Conservation (phyloP, 148 eudicot genomes). For the Rhododendron mucronatum region DNA sequence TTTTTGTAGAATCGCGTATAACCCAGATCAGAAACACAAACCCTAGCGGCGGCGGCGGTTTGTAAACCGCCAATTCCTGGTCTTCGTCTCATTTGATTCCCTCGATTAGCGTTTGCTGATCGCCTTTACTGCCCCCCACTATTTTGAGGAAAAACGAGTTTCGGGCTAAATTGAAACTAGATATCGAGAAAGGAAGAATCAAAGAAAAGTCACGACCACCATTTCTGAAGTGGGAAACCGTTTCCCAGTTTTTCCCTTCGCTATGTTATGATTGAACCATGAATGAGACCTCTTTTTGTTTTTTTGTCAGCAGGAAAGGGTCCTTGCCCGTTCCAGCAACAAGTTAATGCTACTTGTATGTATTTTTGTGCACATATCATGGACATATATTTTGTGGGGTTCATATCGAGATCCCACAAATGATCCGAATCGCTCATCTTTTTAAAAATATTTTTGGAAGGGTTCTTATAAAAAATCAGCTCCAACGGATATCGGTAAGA, state of each 20-base stretch:
- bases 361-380: no score
- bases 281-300: not conserved
- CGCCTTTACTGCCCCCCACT: not conserved
- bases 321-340: no score
- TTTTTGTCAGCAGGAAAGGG: not conserved
- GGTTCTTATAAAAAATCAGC: no score
- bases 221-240: not conserved
- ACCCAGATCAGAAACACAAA: conserved; percentile 16
- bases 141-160: not conserved
- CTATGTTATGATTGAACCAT: not conserved
- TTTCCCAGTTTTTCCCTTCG: not conserved
- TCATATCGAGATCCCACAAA: no score
- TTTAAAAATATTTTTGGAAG: no score
- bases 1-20: not conserved
- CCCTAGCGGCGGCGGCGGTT: conserved; percentile 78
- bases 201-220: not conserved
- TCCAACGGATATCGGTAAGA: no score
- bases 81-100: conserved; percentile 71
- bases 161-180: not conserved
- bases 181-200: not conserved
- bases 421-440: no score
- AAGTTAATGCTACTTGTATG: no score
- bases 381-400: no score
- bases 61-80: conserved; percentile 99
- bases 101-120: not conserved